Evolutionary conservation across 768 basidiomycete species (phyloP), one percentile per base, ranked within the genome.

Genomic region (Tricholoma matsutake): DNA sequence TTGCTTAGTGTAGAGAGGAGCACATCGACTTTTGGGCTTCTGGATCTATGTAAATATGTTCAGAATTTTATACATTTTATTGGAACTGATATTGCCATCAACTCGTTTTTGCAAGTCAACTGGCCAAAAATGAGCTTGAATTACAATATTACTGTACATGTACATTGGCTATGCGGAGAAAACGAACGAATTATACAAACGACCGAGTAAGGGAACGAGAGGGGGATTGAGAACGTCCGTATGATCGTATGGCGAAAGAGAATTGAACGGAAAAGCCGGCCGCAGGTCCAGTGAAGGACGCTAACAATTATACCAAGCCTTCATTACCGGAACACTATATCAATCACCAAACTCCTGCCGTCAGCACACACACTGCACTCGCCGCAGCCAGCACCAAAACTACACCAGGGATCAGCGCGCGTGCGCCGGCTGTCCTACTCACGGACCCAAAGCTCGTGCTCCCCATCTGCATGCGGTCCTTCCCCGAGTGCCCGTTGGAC

Each of bases 401-500:
- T 2, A 28, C 11, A 49, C 25, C 5, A 14, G 45, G 45, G 2
- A 47, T 25, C 20, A 47, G 14, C 7, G 47, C 25, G 10, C 47
- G 9, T 13, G 28, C 47, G 16, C 47, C 22, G 25, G 28, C 22
- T 10, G 68, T 69, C 2, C 61, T 69, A 54, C 54, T 69, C 35
- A 58, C 45, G n/a, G 66, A 69, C n/a, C 73, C 72, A 25, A 63
- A 58, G 61, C 73, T 76, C 56, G 77, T 79, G 20, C 75, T 72
- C 16, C 74, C 73, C 45, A 74, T 32, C 35, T 64, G 43, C 52
- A 56, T 14, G 31, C 63, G 43, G 22, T 69, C 70, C 18, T 67
- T 67, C 41, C 68, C 78, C 1, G 73, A 74, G 25, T 76, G 69
- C 4, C 81, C 81, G 63, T 83, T 82, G 22, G 77, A 79, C 13